These are phyloP conservation scores for Penicillium bovifimosum DNA, from an alignment of 495 filamentous ascomycete genomes.

Conservation along the genomic window DNA sequence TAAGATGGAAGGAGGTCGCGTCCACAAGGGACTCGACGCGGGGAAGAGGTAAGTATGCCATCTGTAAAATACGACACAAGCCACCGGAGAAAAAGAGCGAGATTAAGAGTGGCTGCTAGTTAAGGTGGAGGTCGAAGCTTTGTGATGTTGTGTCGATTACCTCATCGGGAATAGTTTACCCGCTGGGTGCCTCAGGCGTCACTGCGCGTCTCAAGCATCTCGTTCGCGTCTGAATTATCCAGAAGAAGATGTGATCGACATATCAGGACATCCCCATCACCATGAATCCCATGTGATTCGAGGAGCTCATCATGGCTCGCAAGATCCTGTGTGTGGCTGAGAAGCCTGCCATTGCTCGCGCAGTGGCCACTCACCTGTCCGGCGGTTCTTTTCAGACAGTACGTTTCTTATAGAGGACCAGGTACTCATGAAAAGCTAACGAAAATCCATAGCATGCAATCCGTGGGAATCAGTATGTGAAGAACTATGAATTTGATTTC, in stretches of 20 bases:
- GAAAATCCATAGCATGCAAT: conserved; percentile 47
- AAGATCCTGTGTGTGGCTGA: conserved; percentile 90
- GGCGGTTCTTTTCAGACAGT: conserved; percentile 68
- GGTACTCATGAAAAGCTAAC: conserved; percentile 14
- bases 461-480: conserved; percentile 68
- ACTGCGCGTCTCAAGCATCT: conserved; percentile 10
- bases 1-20: conserved; percentile 64
- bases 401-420: conserved; percentile 30
- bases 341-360: conserved; percentile 93
- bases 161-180: conserved; percentile 16
- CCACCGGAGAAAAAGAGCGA: neutral
- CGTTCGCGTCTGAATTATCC: conserved; percentile 13
- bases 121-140: neutral
- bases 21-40: conserved; percentile 60
- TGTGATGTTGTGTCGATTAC: conserved; percentile 21
- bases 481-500: conserved; percentile 91
- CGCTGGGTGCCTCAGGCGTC: conserved; percentile 18
- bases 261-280: neutral
- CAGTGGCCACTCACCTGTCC: conserved; percentile 82
- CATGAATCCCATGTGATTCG: conserved; percentile 9
- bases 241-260: conserved; percentile 10
- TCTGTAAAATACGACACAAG: conserved; percentile 20
- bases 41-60: conserved; percentile 59
- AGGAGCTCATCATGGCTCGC: conserved; percentile 25
- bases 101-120: neutral